phyloP scores from a whole-genome alignment of 768 basidiomycete species.

The Leucosporidium creatinivorum region DNA sequence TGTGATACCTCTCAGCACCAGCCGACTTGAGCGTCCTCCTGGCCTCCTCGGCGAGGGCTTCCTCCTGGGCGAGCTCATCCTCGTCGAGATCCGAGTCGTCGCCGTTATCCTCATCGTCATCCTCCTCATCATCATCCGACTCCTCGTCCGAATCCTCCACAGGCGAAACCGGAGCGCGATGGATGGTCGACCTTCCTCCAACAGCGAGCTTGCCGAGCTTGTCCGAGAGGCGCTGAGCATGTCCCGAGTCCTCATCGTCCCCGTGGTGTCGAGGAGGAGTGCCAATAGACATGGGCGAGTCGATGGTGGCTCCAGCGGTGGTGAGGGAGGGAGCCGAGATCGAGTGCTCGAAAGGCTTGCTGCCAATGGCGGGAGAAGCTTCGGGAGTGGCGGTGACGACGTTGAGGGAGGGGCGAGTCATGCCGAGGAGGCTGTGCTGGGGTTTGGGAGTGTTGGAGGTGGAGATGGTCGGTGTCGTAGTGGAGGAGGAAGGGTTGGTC shows the following conservation, averaged over 20 bases:
- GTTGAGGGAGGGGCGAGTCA: not conserved
- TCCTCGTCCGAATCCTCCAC: not conserved
- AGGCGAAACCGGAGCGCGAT: too few species aligned
- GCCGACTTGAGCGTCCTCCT: conserved; percentile 12
- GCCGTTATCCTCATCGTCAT: not conserved
- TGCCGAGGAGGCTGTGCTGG: not conserved
- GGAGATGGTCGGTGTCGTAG: not conserved
- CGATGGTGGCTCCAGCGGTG: not conserved
- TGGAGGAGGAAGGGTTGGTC: not conserved
- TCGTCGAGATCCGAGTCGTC: conserved; percentile 22
- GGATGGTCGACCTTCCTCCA: not conserved
- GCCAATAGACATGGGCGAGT: not conserved
- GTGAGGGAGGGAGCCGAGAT: not conserved
- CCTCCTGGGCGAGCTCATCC: conserved; percentile 27
- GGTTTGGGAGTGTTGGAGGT: not conserved
- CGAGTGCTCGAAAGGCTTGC: too few species aligned
- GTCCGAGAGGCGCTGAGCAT: not conserved
- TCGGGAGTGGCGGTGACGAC: not conserved
- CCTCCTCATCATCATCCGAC: not conserved
- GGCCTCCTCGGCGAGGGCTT: conserved; percentile 23
- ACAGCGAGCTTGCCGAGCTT: not conserved
- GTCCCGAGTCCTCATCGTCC: not conserved
- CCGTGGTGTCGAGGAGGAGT: not conserved
- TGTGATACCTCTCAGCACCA: conserved; percentile 24
- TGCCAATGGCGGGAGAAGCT: not conserved